These are phyloP conservation scores for Apiotrichum gamsii DNA, from an alignment of 1,284 basidiomycete genomes.

Conservation along the genomic window DNA sequence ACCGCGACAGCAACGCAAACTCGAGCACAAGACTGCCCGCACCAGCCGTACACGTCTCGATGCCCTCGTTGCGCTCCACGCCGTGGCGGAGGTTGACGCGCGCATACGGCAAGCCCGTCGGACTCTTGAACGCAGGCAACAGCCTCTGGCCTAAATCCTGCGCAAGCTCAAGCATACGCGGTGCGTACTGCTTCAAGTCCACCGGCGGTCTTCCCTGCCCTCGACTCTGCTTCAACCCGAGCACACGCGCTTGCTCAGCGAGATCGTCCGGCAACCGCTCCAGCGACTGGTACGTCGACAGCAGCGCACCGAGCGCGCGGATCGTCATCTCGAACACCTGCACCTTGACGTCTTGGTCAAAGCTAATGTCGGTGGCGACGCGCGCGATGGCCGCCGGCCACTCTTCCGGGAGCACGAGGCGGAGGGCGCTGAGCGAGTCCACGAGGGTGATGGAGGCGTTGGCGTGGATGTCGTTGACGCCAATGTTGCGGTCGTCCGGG, in stretches of 20 bases:
- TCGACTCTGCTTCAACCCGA: conserved; percentile 17
- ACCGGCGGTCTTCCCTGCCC: too few species aligned
- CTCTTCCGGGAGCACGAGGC: conserved; percentile 33
- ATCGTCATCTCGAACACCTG: conserved; percentile 70
- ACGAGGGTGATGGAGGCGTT: conserved; percentile 44
- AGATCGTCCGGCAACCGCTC: conserved; percentile 47
- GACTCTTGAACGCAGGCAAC: conserved; percentile 78
- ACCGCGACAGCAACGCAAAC: conserved; percentile 79
- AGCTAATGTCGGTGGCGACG: conserved; percentile 27
- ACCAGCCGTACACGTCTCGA: conserved; percentile 61
- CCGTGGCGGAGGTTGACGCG: conserved; percentile 54
- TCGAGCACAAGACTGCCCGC: conserved; percentile 87
- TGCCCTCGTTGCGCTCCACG: conserved; percentile 34
- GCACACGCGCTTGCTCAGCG: conserved; percentile 12
- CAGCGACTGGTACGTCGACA: conserved; percentile 74
- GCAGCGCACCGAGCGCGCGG: conserved; percentile 75
- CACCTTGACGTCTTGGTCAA: conserved; percentile 49
- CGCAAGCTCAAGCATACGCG: conserved; percentile 65
- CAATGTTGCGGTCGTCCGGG: conserved; percentile 27
- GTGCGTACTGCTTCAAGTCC: conserved; percentile 65
- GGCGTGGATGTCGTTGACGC: conserved; percentile 70
- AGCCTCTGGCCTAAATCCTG: conserved; percentile 75
- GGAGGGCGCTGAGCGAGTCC: conserved; percentile 38
- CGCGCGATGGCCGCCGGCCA: conserved; percentile 33
- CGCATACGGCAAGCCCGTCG: conserved; percentile 82